Evolutionary conservation across 768 basidiomycete genomes (phyloP).

Genomic region (Boletus pseudo-olivaceus): DNA sequence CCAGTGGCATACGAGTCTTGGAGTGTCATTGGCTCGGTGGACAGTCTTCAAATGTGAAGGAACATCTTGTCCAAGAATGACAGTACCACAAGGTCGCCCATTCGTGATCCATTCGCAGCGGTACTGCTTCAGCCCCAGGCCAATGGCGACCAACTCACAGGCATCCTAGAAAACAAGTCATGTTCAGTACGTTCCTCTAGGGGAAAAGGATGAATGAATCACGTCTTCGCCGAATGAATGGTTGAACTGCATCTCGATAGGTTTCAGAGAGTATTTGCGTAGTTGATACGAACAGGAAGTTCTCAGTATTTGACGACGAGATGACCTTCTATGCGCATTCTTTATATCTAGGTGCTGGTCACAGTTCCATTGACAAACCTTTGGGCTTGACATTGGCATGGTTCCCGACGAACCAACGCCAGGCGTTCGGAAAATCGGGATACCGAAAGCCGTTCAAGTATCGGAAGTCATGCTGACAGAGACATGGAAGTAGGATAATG

Average conservation of each 20-base stretch:
- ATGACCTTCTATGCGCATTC: not conserved
- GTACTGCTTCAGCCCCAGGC: not conserved
- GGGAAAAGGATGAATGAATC: not conserved
- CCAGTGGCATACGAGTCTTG: conserved; percentile 16
- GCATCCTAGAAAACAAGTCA: conserved; percentile 4
- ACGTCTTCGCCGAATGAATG: conserved; percentile 14
- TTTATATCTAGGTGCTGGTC: conserved; percentile 12
- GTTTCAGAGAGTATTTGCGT: not conserved
- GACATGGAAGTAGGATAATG: not conserved
- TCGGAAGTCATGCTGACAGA: not conserved
- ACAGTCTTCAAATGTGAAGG: conserved; percentile 11
- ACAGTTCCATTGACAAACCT: not conserved
- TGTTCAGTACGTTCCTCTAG: not conserved
- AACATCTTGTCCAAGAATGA: conserved; percentile 16
- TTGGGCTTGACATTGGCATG: conserved; percentile 13
- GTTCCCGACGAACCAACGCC: conserved; percentile 15
- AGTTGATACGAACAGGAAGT: not conserved
- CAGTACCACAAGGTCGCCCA: conserved; percentile 7
- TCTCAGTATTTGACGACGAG: not conserved
- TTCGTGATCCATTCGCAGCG: conserved; percentile 11
- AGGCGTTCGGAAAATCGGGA: conserved; percentile 5
- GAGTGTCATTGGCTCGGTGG: conserved; percentile 4
- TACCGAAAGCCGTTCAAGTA: not conserved
- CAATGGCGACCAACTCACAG: conserved; percentile 8
- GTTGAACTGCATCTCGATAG: conserved; percentile 9